A percentile compares a stretch with the other conserved stretches of the same genome.
phyloP scores from a whole-genome alignment of 257 asterid genomes.

The Plantago ovata region DNA sequence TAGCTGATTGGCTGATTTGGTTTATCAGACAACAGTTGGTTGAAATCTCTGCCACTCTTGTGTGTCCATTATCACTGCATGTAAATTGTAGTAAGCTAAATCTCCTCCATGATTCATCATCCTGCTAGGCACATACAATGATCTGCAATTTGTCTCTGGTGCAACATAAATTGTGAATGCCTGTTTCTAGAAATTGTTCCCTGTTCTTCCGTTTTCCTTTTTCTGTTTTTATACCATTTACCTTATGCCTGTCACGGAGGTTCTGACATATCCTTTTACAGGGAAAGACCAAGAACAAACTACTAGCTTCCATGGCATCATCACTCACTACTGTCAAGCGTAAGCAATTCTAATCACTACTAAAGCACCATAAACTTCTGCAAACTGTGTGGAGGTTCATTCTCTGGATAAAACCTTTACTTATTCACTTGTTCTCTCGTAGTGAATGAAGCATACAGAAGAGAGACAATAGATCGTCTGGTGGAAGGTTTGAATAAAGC shows the following conservation, averaged over 20 bases:
- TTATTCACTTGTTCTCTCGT: slow-evolving; percentile 22
- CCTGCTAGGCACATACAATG: too few relatives aligned
- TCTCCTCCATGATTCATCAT: too few relatives aligned
- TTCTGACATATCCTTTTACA: slow-evolving; percentile 29
- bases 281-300: slow-evolving; percentile 74
- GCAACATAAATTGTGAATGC: too few relatives aligned
- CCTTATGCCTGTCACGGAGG: slow-evolving; percentile 1
- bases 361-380: too few relatives aligned
- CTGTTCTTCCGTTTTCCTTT: not conserved
- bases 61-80: too few relatives aligned
- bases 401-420: slow-evolving; percentile 13
- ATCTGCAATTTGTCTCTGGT: too few relatives aligned
- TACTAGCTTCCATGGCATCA: slow-evolving; percentile 64
- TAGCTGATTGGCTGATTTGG: not conserved
- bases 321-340: slow-evolving; percentile 60
- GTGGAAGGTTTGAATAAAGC: slow-evolving; percentile 81
- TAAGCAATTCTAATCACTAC: slow-evolving; percentile 34
- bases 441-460: slow-evolving; percentile 70
- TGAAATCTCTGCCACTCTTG: too few relatives aligned
- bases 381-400: too few relatives aligned
- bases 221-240: not conserved
- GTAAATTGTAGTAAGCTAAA: too few relatives aligned
- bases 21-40: not conserved
- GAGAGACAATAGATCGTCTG: slow-evolving; percentile 53
- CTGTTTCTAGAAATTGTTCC: too few relatives aligned